A percentile compares a stretch with the other conserved stretches of the same genome.
Evolutionary conservation across 176 grass and related monocot genomes (phyloP).

Genomic region (Guadua angustifolia): DNA sequence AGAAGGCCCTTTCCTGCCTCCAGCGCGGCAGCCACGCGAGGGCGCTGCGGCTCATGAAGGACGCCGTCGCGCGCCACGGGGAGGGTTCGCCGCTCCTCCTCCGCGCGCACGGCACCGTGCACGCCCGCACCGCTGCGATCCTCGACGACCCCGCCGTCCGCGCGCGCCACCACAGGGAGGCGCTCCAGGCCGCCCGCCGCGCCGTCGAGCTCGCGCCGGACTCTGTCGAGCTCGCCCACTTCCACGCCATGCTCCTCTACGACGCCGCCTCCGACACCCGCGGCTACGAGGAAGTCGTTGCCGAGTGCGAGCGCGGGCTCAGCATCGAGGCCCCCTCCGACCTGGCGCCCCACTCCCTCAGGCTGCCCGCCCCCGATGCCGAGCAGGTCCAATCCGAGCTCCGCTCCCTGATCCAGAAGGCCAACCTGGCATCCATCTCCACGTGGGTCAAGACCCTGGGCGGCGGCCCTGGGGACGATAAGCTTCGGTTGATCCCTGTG

Average conservation of each 20-base stretch:
- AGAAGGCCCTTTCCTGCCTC: constrained; percentile 58
- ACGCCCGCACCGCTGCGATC: constrained; percentile 51
- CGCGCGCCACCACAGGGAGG: constrained; percentile 60
- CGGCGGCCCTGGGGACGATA: constrained; percentile 64
- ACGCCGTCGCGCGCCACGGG: constrained; percentile 54
- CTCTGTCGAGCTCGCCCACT: constrained; percentile 82
- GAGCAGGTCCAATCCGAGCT: constrained; percentile 77
- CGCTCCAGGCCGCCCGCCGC: constrained; percentile 58
- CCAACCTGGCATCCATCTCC: constrained; percentile 82
- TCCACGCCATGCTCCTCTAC: constrained; percentile 70
- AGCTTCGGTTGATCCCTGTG: constrained; percentile 68
- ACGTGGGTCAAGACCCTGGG: constrained; percentile 80
- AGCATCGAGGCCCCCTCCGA: constrained; percentile 57
- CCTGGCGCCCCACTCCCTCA: constrained; percentile 65
- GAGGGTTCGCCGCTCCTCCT: constrained; percentile 63
- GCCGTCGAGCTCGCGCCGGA: constrained; percentile 70
- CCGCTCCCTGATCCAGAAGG: constrained; percentile 67
- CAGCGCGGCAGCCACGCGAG: constrained; percentile 69
- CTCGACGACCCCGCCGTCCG: constrained; percentile 68
- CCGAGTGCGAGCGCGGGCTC: constrained; percentile 81
- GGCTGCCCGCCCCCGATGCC: constrained; percentile 47
- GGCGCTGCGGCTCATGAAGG: constrained; percentile 69
- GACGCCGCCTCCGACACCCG: constrained; percentile 55
- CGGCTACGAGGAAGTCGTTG: constrained; percentile 66
- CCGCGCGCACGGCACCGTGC: constrained; percentile 76